Base-by-base conservation (phyloP, 2,329 filamentous ascomycete species). In the Penicillium glabrum region DNA sequence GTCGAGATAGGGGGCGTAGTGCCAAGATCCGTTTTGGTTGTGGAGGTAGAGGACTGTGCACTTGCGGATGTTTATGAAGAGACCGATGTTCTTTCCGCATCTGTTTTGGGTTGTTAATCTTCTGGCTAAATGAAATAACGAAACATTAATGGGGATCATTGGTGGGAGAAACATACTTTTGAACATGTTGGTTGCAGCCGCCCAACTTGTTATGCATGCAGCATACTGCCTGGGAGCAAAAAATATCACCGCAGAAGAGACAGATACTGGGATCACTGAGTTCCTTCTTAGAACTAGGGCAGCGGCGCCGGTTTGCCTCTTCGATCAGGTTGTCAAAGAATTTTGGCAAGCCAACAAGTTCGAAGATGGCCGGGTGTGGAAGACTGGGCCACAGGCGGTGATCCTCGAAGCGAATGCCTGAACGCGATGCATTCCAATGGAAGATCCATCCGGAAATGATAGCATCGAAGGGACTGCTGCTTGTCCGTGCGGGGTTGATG, bases 1-100 rank as follows among this genome's bases (percentile, higher is more conserved):
- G 75, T 99, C 95, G 61, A 98, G 88, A 74, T 98, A 99, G 0
- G 95, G 95, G 4, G 95, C 93, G 43, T 88, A 84, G 61, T 89
- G 88, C 79, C 89, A 99, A 26, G 89, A 92, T 39, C 95, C 95
- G 46, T 90, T 89, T 31, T 82, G 80, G 58, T 88, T 86, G 76
- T 96, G 92, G 54, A 96, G 80, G 74, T 96, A 96, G 58, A 96
- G 86, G 41, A 96, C 87, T 65, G 89, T 91, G 78, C 96, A 98
- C 79, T 98, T 98, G 64, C 95, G 89, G 66, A 99, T 93, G 73
- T 96, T 96, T 74, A 99, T 89, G 78, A 96, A 98, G 33, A 97
- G 80, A n/a, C 95, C 95, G 47, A 96, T 87, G 66, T 91, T 92
- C 60, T 87, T 86, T 70, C 95, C 92, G 74, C 93, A 98, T 67